Percentiles rank a stretch among this genome's conserved stretches.
These are phyloP conservation scores for Globisporangium solare DNA, from an alignment of 352 stramenopile genomes.

Conservation along the genomic window DNA sequence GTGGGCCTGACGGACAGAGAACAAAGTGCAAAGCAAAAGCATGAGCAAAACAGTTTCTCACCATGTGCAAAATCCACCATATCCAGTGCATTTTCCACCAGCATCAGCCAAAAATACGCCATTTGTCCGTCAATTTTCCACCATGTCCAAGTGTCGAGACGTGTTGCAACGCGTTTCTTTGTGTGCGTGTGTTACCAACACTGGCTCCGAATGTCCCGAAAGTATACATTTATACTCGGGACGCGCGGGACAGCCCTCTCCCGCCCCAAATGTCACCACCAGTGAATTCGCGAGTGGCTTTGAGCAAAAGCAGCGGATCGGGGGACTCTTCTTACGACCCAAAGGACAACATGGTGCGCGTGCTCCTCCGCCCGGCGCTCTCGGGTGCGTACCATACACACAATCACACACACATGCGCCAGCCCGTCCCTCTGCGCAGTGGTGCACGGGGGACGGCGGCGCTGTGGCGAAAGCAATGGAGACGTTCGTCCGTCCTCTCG, in stretches of 20 bases:
- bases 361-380: conserved; percentile 53
- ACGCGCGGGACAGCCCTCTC: background rate
- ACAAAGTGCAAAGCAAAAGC: no score
- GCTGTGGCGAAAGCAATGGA: no score
- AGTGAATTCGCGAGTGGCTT: conserved; percentile 16
- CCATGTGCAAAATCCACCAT: no score
- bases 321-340: conserved; percentile 10
- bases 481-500: background rate
- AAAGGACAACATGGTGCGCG: conserved; percentile 48
- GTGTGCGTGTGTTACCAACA: background rate
- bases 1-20: no score
- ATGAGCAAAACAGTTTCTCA: no score
- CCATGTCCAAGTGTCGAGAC: conserved; percentile 3
- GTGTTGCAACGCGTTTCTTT: conserved; percentile 7
- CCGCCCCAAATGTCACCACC: conserved; percentile 6
- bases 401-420: background rate
- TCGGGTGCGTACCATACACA: conserved; percentile 3
- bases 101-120: no score
- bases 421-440: background rate
- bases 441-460: no score
- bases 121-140: no score
- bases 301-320: conserved; percentile 4
- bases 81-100: background rate
- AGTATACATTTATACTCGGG: background rate
- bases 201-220: conserved; percentile 1